Evolutionary conservation across 257 asterid genomes (phyloP), one percentile per base, ranked within the genome.

Genomic region (Solanum okadae): DNA sequence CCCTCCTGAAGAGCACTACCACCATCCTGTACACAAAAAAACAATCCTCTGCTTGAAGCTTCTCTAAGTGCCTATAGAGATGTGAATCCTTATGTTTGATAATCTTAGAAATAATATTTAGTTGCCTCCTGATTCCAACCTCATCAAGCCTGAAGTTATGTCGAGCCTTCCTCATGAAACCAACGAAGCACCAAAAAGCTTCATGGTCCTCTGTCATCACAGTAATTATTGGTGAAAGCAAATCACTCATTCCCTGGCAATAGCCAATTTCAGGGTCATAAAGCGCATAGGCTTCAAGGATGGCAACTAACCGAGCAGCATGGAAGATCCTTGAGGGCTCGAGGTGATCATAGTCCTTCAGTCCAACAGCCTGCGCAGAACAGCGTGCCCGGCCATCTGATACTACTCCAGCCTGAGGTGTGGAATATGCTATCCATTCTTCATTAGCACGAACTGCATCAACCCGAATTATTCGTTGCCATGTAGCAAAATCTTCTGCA

Each of bases 241-340:
- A 88, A 90, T 96, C 99, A 49, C 98, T 96, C 99, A 96, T 95
- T 67, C 98, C 99, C 90, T 96, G 99, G 86, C 99, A 95, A 88
- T 95, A 96, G 6, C 98, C 99, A n/a, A 92, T 96, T 90, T 96
- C 98, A 5, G 98, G 59, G 89, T 96, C 98, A 65, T 93, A 93
- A 22, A 96, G 29, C n/a, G 98, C 95, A 68, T 96, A 96, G 9
- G 98, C 96, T 92, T 96, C 99, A 3, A 96, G 98, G 87, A 96
- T 93, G 76, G 96, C 92, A 20, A 96, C 98, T 11, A 96, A 95
- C 31, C 99, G 98, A 13, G 98, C 95, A 2, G 98, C 98, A 44
- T 96, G 98, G 38, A 93, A 90, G 72, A 94, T 92, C 89, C 96
- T 90, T 87, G 96, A 92, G 6, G 99, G 95, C 89, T 94, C 98